phyloP scores from a whole-genome alignment of 139 green algal species.

The Coelastrella sp. region DNA sequence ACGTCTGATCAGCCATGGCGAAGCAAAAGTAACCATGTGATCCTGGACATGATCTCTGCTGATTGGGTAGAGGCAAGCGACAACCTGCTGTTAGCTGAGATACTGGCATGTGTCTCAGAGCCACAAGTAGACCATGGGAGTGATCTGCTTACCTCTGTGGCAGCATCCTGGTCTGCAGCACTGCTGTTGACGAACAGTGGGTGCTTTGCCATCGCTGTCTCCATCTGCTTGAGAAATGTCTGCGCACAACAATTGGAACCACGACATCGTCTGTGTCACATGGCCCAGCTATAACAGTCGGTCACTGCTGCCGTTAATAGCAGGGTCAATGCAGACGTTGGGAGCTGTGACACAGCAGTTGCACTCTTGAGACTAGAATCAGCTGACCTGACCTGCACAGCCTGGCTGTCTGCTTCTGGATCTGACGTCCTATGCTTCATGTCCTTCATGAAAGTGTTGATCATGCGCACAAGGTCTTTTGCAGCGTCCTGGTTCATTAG shows the following conservation, averaged over 20 bases:
- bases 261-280: too few relatives aligned
- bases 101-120: too few relatives aligned
- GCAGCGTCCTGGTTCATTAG: constrained; percentile 67
- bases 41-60: too few relatives aligned
- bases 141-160: constrained; percentile 88
- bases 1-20: too few relatives aligned
- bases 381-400: constrained; percentile 59
- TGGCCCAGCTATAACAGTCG: not conserved
- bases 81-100: too few relatives aligned
- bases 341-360: too few relatives aligned
- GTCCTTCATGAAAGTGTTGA: constrained; percentile 83
- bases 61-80: too few relatives aligned
- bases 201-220: constrained; percentile 83
- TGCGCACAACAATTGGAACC: constrained; percentile 64
- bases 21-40: too few relatives aligned
- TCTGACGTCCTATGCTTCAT: constrained; percentile 52
- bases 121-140: too few relatives aligned
- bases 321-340: too few relatives aligned
- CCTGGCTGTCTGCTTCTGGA: constrained; percentile 52
- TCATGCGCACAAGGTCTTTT: constrained; percentile 87
- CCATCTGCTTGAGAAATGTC: constrained; percentile 85
- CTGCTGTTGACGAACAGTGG: constrained; percentile 81
- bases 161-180: constrained; percentile 76
- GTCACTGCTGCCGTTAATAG: too few relatives aligned
- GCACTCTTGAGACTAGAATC: too few relatives aligned